Percentiles rank a stretch among this genome's conserved stretches.
These are phyloP conservation scores for Cryptococcus deneoformans DNA, from an alignment of 1,284 basidiomycete genomes.

Conservation along the genomic window DNA sequence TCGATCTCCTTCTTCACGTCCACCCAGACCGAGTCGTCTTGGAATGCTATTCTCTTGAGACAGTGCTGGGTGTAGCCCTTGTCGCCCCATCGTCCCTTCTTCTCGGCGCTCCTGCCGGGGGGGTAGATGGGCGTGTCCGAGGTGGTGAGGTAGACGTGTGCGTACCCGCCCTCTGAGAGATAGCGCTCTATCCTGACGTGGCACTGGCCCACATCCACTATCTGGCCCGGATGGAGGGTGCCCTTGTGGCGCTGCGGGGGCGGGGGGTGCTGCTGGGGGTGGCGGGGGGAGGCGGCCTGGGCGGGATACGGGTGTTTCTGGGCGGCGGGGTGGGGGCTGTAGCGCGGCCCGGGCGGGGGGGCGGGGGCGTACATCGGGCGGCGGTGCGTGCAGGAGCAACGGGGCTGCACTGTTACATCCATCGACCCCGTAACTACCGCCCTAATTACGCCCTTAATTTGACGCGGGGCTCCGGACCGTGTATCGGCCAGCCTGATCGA, in stretches of 20 bases:
- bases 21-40: slow-evolving; percentile 83
- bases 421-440: no score
- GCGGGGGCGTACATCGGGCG: no score
- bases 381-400: no score
- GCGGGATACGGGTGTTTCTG: slow-evolving; percentile 14
- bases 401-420: no score
- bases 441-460: no score
- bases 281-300: slow-evolving; percentile 1
- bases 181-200: slow-evolving; percentile 84
- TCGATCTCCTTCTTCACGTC: slow-evolving; percentile 98
- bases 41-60: slow-evolving; percentile 93
- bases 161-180: slow-evolving; percentile 96
- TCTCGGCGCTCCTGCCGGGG: slow-evolving; percentile 23
- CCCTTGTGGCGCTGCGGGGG: slow-evolving; percentile 43
- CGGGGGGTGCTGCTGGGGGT: slow-evolving; percentile 13
- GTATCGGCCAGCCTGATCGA: no score
- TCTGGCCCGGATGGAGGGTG: slow-evolving; percentile 65
- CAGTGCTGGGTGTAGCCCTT: slow-evolving; percentile 75
- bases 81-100: slow-evolving; percentile 56
- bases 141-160: slow-evolving; percentile 94
- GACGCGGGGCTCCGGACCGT: no score
- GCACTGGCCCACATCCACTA: slow-evolving; percentile 85
- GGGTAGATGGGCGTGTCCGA: slow-evolving; percentile 76
- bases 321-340: slow-evolving; percentile 3
- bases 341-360: neutral